These are phyloP conservation scores for Phragmites australis DNA, from an alignment of 176 grass and related monocot species.

Conservation along the genomic window DNA sequence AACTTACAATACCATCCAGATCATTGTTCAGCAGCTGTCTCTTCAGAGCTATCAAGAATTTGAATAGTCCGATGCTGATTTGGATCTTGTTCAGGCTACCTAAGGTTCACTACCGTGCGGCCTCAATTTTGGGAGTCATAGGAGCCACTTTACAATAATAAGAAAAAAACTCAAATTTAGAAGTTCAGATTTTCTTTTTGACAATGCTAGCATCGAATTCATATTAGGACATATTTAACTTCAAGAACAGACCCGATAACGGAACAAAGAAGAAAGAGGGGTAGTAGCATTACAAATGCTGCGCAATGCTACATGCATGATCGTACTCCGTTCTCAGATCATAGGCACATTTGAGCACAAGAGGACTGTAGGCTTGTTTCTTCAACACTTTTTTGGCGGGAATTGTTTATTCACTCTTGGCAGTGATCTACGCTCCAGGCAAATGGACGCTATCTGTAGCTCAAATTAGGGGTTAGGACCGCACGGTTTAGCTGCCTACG, in stretches of 20 bases:
- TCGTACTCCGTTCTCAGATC: too few relatives aligned
- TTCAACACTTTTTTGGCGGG: too few relatives aligned
- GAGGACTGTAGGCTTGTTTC: too few relatives aligned
- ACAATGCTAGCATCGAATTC: not conserved
- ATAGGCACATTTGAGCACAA: too few relatives aligned
- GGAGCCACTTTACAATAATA: not conserved
- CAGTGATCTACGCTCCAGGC: not conserved
- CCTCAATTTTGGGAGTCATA: not conserved
- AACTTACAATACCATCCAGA: constrained; percentile 32
- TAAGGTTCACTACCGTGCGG: not conserved
- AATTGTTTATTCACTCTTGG: not conserved
- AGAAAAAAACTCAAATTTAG: not conserved
- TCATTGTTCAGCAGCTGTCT: constrained; percentile 24
- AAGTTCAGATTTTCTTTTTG: not conserved
- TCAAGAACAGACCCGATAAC: not conserved
- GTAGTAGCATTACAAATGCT: too few relatives aligned
- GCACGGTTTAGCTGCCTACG: not conserved
- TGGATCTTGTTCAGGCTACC: not conserved
- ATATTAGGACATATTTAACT: not conserved
- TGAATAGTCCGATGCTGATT: not conserved
- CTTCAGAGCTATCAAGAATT: not conserved
- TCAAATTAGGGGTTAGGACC: not conserved
- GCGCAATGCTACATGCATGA: too few relatives aligned
- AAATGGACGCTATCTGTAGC: not conserved
- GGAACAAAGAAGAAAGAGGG: too few relatives aligned